Conservation (phyloP, 2,329 filamentous ascomycete species). For the Scortechinia acanthostroma region DNA sequence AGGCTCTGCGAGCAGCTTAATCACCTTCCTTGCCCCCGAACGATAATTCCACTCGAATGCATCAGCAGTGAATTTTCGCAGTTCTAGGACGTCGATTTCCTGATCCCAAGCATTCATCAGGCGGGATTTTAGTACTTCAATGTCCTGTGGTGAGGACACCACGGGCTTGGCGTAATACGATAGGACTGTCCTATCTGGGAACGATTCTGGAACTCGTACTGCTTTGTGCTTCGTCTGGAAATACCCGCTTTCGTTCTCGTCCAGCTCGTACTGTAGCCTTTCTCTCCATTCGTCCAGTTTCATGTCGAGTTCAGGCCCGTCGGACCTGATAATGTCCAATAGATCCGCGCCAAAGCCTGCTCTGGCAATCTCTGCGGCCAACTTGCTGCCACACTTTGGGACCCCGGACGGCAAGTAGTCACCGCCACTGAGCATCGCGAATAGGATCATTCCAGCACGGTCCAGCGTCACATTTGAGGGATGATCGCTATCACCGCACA, state of each 20-base stretch:
- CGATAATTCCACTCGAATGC: conserved; percentile 38
- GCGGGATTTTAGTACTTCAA: conserved; percentile 24
- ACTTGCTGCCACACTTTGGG: conserved; percentile 37
- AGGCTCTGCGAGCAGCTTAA: conserved; percentile 14
- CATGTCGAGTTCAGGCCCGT: conserved; percentile 14
- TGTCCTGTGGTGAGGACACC: conserved; percentile 27
- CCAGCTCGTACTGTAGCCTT: conserved; percentile 32
- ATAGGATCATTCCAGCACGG: conserved; percentile 38
- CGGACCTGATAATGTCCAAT: conserved; percentile 27
- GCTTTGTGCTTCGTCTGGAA: conserved; percentile 33
- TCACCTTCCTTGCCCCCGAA: conserved; percentile 40
- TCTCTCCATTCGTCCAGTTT: conserved; percentile 24
- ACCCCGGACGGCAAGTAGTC: conserved; percentile 42
- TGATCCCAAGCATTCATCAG: conserved; percentile 31
- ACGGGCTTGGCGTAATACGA: conserved; percentile 38
- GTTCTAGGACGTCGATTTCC: conserved; percentile 30
- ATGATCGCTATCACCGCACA: conserved; percentile 26
- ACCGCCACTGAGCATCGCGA: conserved; percentile 42
- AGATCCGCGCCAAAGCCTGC: conserved; percentile 38
- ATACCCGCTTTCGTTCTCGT: conserved; percentile 37
- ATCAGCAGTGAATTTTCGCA: conserved; percentile 33
- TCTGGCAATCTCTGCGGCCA: conserved; percentile 39
- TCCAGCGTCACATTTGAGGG: conserved; percentile 24
- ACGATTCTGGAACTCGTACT: conserved; percentile 35
- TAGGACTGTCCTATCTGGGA: conserved; percentile 37